phyloP scores from a whole-genome alignment of 176 grass and related monocot genomes.

The Puya raimondii region DNA sequence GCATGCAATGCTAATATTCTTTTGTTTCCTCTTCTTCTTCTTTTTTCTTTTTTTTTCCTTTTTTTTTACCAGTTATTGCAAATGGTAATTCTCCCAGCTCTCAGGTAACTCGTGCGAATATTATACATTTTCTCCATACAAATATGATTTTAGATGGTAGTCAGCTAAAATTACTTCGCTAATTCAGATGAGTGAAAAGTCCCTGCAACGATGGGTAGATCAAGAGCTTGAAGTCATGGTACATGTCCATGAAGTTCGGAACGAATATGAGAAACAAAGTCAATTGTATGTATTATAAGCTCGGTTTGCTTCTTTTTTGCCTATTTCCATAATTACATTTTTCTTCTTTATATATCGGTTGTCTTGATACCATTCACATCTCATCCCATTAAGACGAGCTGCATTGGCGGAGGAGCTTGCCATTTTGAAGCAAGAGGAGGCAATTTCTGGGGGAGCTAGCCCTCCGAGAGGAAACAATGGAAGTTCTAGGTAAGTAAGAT shows the following conservation, averaged over 20 bases:
- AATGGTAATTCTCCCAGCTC: constrained; percentile 62
- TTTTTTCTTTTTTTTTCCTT: constrained; percentile 30
- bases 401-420: constrained; percentile 86
- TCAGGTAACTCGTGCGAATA: constrained; percentile 50
- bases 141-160: not conserved
- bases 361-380: not conserved
- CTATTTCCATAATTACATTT: not conserved
- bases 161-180: constrained; percentile 20
- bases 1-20: not conserved
- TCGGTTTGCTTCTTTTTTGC: constrained; percentile 9
- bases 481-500: constrained; percentile 49
- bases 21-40: not conserved
- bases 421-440: constrained; percentile 74
- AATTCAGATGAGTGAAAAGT: constrained; percentile 73
- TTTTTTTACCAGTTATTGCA: constrained; percentile 33
- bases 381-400: constrained; percentile 52
- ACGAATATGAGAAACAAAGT: constrained; percentile 96
- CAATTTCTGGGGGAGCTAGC: constrained; percentile 37
- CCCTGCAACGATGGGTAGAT: constrained; percentile 84
- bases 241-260: constrained; percentile 92
- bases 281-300: constrained; percentile 53
- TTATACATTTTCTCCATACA: not conserved
- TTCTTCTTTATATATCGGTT: not conserved
- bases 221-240: constrained; percentile 98
- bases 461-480: constrained; percentile 62